These are phyloP conservation scores for Cryptosporidium andersoni DNA, from an alignment of 169 alveolate genomes.

Conservation along the genomic window DNA sequence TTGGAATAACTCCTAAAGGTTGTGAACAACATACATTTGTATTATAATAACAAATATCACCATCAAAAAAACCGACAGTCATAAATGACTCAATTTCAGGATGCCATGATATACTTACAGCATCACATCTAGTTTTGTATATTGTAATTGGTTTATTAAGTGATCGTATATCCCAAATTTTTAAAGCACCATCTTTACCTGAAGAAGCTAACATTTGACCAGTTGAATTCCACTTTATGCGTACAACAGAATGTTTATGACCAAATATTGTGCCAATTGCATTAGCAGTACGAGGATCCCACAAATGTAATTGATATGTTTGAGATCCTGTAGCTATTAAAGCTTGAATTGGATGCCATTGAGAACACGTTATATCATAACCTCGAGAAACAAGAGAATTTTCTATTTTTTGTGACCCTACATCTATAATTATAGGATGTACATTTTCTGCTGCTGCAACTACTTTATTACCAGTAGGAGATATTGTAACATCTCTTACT, in stretches of 20 bases:
- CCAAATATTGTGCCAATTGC: constrained; percentile 85
- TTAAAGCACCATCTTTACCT: constrained; percentile 83
- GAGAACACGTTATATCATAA: constrained; percentile 79
- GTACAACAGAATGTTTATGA: constrained; percentile 82
- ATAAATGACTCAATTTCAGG: constrained; percentile 67
- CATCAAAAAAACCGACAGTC: constrained; percentile 68
- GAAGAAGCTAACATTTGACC: constrained; percentile 71
- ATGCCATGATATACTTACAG: constrained; percentile 71
- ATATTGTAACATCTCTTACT: constrained; percentile 65
- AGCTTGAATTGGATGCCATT: constrained; percentile 85
- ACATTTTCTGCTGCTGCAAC: constrained; percentile 71
- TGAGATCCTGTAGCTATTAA: constrained; percentile 85
- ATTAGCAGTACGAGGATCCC: constrained; percentile 83
- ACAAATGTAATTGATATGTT: constrained; percentile 82
- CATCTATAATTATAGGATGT: constrained; percentile 65
- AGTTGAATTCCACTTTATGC: constrained; percentile 69
- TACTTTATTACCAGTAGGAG: constrained; percentile 69
- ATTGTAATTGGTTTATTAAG: constrained; percentile 58
- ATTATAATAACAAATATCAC: constrained; percentile 53
- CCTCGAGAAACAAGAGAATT: constrained; percentile 63
- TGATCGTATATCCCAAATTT: constrained; percentile 82
- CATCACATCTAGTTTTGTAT: constrained; percentile 65
- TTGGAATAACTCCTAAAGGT: constrained; percentile 57
- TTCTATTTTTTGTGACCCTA: constrained; percentile 68
- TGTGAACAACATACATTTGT: constrained; percentile 27